phyloP scores from a whole-genome alignment of 352 stramenopile genomes.

The Pythium aristosporum region DNA sequence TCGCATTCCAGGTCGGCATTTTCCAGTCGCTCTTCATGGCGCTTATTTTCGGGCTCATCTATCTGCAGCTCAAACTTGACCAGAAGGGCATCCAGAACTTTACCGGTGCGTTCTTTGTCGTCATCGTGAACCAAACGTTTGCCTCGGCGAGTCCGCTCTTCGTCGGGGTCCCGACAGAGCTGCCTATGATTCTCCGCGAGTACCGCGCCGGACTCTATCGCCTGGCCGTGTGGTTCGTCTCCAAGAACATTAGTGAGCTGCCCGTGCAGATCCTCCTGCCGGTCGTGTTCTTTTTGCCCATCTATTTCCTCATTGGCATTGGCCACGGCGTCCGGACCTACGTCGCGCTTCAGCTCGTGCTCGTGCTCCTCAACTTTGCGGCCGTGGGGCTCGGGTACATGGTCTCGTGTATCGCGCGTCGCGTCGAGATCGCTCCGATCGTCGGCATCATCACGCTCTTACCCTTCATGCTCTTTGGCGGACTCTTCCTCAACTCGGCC shows the following conservation, averaged over 20 bases:
- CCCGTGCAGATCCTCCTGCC: conserved; percentile 29
- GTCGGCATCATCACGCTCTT: conserved; percentile 37
- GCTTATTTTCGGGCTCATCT: conserved; percentile 32
- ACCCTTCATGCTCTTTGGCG: conserved; percentile 41
- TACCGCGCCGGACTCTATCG: conserved; percentile 33
- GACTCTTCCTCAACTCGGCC: conserved; percentile 34
- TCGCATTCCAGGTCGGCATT: conserved; percentile 29
- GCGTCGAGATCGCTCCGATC: conserved; percentile 33
- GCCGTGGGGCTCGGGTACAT: conserved; percentile 33
- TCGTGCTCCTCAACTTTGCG: conserved; percentile 15
- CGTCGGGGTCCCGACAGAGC: conserved; percentile 25
- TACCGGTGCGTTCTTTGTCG: conserved; percentile 41
- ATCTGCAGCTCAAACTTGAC: conserved; percentile 25
- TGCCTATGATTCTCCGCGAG: conserved; percentile 35
- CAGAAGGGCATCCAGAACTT: conserved; percentile 36
- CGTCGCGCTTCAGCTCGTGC: conserved; percentile 30
- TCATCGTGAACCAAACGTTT: conserved; percentile 54
- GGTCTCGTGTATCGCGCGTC: conserved; percentile 32
- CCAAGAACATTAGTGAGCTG: conserved; percentile 39
- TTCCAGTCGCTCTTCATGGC: conserved; percentile 30
- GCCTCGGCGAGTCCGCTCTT: conserved; percentile 24
- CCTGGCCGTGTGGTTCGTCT: conserved; percentile 32
- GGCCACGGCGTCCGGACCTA: conserved; percentile 25
- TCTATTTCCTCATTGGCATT: conserved; percentile 42
- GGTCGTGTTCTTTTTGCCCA: conserved; percentile 34